These are phyloP conservation scores for Tylopilus plumbeoviolaceoides DNA, from an alignment of 768 basidiomycete species.

Conservation along the genomic window DNA sequence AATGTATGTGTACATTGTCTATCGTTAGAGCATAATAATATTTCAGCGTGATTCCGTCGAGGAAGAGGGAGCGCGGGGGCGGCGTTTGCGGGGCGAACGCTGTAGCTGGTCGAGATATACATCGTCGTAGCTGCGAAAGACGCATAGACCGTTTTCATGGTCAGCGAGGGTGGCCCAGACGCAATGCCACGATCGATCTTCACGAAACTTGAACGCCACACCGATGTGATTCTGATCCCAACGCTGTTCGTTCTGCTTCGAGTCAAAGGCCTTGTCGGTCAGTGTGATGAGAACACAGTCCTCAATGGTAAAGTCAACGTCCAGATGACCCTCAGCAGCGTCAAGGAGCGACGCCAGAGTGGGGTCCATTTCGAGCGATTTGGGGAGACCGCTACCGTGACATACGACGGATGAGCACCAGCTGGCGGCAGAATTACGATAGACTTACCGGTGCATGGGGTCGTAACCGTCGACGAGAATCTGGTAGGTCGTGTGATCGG, in stretches of 20 bases:
- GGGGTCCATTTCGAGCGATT: conserved; percentile 52
- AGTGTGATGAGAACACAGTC: conserved; percentile 53
- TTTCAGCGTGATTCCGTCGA: conserved; percentile 23
- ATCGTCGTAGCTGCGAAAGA: conserved; percentile 58
- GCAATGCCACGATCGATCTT: conserved; percentile 52
- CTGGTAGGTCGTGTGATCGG: conserved; percentile 42
- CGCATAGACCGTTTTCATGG: conserved; percentile 42
- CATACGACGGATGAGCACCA: background rate
- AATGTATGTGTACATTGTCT: conserved; percentile 12
- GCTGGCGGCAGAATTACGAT: background rate
- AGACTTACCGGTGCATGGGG: conserved; percentile 40
- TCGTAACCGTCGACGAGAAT: conserved; percentile 63
- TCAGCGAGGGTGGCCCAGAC: conserved; percentile 62
- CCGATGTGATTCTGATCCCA: conserved; percentile 36
- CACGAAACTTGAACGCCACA: conserved; percentile 53
- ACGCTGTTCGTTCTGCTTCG: conserved; percentile 28
- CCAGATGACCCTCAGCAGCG: conserved; percentile 29
- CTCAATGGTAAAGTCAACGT: conserved; percentile 40
- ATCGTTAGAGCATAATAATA: conserved; percentile 2
- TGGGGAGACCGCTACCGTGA: conserved; percentile 54
- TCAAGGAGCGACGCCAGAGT: conserved; percentile 40
- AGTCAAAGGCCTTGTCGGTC: conserved; percentile 55
- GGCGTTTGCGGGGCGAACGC: conserved; percentile 38
- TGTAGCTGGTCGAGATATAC: conserved; percentile 50
- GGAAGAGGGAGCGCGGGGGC: conserved; percentile 18